Conservation (phyloP, 2,329 filamentous ascomycete genomes). For the Esteya vermicola region DNA sequence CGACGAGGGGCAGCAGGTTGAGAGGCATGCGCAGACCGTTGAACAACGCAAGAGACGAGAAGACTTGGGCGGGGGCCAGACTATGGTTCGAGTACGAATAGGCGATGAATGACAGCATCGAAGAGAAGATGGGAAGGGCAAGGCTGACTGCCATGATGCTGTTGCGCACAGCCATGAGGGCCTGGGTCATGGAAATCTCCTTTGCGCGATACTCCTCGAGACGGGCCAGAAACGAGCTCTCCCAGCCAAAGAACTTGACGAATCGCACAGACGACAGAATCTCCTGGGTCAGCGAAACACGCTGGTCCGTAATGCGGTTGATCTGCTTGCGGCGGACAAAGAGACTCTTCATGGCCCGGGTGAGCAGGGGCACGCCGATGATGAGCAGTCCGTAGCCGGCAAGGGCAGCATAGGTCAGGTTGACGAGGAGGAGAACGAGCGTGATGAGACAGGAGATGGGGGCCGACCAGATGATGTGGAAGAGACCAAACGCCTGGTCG, state of each 20-base stretch:
- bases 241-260: constrained; percentile 96
- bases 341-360: constrained; percentile 60
- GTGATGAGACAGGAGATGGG: constrained; percentile 69
- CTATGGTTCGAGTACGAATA: constrained; percentile 51
- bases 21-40: constrained; percentile 82
- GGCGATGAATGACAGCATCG: constrained; percentile 89
- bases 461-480: constrained; percentile 84
- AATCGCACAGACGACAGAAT: constrained; percentile 84
- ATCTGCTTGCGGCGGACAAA: constrained; percentile 64
- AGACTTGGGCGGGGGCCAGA: constrained; percentile 64
- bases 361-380: constrained; percentile 63
- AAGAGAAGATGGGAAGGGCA: constrained; percentile 83
- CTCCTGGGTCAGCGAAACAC: constrained; percentile 83
- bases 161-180: constrained; percentile 70
- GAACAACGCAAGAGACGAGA: constrained; percentile 88
- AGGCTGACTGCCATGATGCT: constrained; percentile 73
- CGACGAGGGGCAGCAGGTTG: constrained; percentile 74
- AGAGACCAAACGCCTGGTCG: constrained; percentile 75
- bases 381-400: constrained; percentile 76
- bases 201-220: constrained; percentile 57
- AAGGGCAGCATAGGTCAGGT: constrained; percentile 78
- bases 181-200: constrained; percentile 75
- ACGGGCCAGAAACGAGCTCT: constrained; percentile 68
- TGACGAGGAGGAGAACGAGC: constrained; percentile 66
- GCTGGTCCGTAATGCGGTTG: constrained; percentile 88